A percentile compares a stretch with the other conserved stretches of the same genome.
phyloP scores from a whole-genome alignment of 2,329 filamentous ascomycete species.

The Colletotrichum lindemuthianum region DNA sequence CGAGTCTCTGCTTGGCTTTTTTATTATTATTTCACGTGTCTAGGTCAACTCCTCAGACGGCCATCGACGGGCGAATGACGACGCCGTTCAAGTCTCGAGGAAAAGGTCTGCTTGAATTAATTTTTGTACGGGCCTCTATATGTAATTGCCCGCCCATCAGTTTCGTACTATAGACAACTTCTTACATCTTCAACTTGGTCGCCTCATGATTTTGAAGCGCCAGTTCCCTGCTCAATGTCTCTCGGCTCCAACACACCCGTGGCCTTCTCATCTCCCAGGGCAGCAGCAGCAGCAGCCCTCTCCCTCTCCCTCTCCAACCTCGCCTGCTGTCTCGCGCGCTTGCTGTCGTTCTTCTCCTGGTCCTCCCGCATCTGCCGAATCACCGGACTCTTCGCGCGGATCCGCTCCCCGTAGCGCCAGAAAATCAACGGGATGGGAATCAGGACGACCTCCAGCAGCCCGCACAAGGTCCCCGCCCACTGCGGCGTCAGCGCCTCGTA shows the following conservation, averaged over 20 bases:
- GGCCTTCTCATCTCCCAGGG: constrained; percentile 12
- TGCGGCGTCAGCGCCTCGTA: constrained; percentile 76
- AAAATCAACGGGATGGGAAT: constrained; percentile 86
- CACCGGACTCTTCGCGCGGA: constrained; percentile 61
- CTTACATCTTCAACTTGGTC: neutral
- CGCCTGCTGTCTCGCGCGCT: constrained; percentile 44
- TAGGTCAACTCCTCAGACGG: too few species aligned
- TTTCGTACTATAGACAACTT: too few species aligned
- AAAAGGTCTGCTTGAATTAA: too few species aligned
- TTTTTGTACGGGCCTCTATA: neutral
- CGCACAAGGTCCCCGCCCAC: constrained; percentile 82
- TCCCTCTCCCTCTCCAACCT: constrained; percentile 40
- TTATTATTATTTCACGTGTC: too few species aligned
- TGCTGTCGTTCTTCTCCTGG: constrained; percentile 50
- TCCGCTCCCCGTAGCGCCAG: constrained; percentile 68
- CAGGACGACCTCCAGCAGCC: constrained; percentile 75
- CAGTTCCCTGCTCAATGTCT: constrained; percentile 17
- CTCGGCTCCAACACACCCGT: constrained; percentile 19
- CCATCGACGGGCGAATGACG: too few species aligned
- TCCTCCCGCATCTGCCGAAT: constrained; percentile 57
- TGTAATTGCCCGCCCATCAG: neutral
- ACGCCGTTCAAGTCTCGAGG: too few species aligned
- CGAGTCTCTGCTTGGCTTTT: neutral
- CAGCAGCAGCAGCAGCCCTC: constrained; percentile 24
- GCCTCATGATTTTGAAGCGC: constrained; percentile 1